Conservation (phyloP, 139 green algal species). For the Closterium sp. region DNA sequence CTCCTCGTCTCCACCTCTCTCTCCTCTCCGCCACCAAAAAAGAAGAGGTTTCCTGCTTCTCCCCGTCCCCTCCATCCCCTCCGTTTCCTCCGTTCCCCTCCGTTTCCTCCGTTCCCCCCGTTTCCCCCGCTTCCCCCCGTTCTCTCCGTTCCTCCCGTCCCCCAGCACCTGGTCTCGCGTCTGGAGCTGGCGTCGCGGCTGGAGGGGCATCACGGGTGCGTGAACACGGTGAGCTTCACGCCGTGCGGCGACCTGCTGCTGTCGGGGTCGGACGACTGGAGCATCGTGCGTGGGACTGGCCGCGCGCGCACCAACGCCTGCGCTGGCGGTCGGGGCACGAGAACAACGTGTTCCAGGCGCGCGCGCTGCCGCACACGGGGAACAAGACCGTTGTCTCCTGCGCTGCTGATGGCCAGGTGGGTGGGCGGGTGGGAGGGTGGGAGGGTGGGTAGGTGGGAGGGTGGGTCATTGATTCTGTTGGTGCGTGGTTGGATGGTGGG, state of each 20-base stretch:
- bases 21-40: not conserved
- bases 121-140: not conserved
- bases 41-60: too few species aligned
- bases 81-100: not conserved
- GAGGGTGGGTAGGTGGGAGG: not conserved
- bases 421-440: not conserved
- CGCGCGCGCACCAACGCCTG: slow-evolving; percentile 26
- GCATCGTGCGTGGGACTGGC: slow-evolving; percentile 59
- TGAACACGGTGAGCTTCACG: slow-evolving; percentile 66
- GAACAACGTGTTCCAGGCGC: slow-evolving; percentile 72
- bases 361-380: slow-evolving; percentile 52
- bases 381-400: slow-evolving; percentile 57
- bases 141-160: not conserved
- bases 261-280: not conserved
- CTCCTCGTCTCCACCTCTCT: not conserved
- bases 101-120: not conserved
- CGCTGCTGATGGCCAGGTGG: slow-evolving; percentile 61
- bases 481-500: too few species aligned
- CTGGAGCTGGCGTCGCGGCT: not conserved
- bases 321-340: slow-evolving; percentile 51
- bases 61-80: not conserved
- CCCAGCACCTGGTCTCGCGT: not conserved
- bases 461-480: too few species aligned
- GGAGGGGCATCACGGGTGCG: slow-evolving; percentile 54
- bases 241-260: slow-evolving; percentile 14